Evolutionary conservation across 768 basidiomycete genomes (phyloP).

Genomic region (Auriculariales sp.): DNA sequence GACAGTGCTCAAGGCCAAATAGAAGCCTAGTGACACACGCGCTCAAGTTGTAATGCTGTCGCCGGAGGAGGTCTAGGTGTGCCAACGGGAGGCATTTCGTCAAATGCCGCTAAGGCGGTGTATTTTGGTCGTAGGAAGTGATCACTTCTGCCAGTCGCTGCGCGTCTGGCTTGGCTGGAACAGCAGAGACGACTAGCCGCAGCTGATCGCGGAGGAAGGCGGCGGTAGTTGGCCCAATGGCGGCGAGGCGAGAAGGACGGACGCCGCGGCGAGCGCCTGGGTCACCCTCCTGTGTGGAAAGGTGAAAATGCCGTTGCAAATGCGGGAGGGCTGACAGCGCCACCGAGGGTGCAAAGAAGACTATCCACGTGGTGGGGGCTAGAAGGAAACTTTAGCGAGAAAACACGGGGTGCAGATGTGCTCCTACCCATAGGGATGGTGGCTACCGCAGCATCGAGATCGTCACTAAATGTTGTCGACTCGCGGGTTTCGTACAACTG

Average conservation of each 20-base stretch:
- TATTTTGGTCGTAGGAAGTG: background rate
- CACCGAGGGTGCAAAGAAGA: conserved; percentile 63
- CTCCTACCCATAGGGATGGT: background rate
- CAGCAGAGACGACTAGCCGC: conserved; percentile 35
- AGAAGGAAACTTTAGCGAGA: background rate
- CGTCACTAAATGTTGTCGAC: conserved; percentile 2
- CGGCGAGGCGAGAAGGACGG: conserved; percentile 27
- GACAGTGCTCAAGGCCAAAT: background rate
- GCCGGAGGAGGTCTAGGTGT: background rate
- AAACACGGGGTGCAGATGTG: background rate
- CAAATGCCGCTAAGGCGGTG: no score
- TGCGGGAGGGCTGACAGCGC: conserved; percentile 41
- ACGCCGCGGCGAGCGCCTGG: background rate
- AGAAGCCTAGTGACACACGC: background rate
- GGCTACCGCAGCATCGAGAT: background rate
- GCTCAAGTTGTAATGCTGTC: background rate
- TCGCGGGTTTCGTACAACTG: conserved; percentile 55
- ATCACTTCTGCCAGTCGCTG: conserved; percentile 28
- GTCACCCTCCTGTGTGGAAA: conserved; percentile 12
- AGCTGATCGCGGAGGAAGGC: conserved; percentile 33
- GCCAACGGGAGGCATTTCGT: background rate
- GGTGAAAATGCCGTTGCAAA: conserved; percentile 28
- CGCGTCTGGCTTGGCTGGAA: conserved; percentile 41
- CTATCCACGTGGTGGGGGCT: conserved; percentile 35
- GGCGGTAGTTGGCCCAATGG: conserved; percentile 57